These are phyloP conservation scores for Malassezia sympodialis DNA, from an alignment of 1,284 basidiomycete genomes.

Conservation along the genomic window DNA sequence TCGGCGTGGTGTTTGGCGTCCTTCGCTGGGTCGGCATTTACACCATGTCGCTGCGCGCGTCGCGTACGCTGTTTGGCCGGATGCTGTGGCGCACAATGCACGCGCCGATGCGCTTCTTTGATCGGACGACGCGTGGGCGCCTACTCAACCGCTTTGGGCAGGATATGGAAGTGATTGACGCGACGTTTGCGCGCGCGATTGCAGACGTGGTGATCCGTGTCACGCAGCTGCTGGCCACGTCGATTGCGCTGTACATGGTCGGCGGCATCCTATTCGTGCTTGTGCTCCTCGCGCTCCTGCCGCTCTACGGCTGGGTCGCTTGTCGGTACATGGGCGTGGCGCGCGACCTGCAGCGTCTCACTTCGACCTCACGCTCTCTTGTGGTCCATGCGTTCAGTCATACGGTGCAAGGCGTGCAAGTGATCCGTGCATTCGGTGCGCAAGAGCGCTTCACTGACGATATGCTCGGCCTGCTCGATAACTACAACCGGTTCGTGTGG, in stretches of 20 bases:
- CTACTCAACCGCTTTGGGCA: conserved; percentile 53
- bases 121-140: conserved; percentile 48
- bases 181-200: conserved; percentile 32
- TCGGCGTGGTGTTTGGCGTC: conserved; percentile 42
- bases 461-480: conserved; percentile 50
- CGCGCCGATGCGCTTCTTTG: conserved; percentile 34
- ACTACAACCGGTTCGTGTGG: conserved; percentile 41
- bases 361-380: conserved; percentile 43
- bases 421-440: conserved; percentile 54
- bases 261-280: conserved; percentile 49
- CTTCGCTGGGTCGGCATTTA: conserved; percentile 16
- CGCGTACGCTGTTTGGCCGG: conserved; percentile 23
- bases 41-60: conserved; percentile 19
- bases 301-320: conserved; percentile 50
- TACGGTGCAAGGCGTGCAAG: conserved; percentile 50
- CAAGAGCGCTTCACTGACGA: conserved; percentile 51
- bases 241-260: conserved; percentile 27
- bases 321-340: conserved; percentile 51
- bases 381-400: conserved; percentile 49
- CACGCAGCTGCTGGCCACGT: conserved; percentile 47
- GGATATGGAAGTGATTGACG: conserved; percentile 53
- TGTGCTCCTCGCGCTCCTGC: conserved; percentile 48
- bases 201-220: conserved; percentile 16
- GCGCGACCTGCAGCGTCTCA: conserved; percentile 50
- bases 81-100: conserved; percentile 30